These are phyloP conservation scores for Volvariella surrecta DNA, from an alignment of 1,284 basidiomycete species.

Conservation along the genomic window DNA sequence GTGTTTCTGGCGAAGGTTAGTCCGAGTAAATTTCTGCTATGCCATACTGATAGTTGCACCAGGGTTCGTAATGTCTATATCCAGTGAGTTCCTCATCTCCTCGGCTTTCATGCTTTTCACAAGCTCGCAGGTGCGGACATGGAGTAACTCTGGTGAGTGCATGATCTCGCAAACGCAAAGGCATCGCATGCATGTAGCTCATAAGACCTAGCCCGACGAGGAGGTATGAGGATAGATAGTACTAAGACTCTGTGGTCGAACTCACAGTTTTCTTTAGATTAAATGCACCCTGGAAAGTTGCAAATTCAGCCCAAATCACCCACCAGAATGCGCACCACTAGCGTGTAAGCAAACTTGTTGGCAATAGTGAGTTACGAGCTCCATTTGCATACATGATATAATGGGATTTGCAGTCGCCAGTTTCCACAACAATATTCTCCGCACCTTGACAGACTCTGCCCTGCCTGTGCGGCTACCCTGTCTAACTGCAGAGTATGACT, in stretches of 20 bases:
- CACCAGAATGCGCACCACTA: slow-evolving; percentile 38
- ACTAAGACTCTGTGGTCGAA: slow-evolving; percentile 1
- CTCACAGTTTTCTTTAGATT: slow-evolving; percentile 33
- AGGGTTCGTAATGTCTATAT: slow-evolving; percentile 47
- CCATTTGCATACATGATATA: slow-evolving; percentile 13
- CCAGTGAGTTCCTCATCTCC: slow-evolving; percentile 22
- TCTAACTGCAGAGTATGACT: slow-evolving; percentile 17
- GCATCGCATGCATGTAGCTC: too few relatives aligned
- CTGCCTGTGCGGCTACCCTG: slow-evolving; percentile 18
- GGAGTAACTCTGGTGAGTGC: slow-evolving; percentile 41
- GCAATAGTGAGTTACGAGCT: slow-evolving; percentile 52
- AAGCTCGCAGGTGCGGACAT: slow-evolving; percentile 45
- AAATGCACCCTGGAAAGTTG: slow-evolving; percentile 51
- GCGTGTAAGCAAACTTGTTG: slow-evolving; percentile 51
- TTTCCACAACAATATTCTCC: slow-evolving; percentile 61
- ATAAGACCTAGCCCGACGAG: slow-evolving; percentile 42
- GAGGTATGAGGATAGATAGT: slow-evolving; percentile 33
- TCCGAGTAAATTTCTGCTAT: too few relatives aligned
- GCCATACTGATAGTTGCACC: not conserved
- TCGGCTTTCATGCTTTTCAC: slow-evolving; percentile 8
- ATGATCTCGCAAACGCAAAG: too few relatives aligned
- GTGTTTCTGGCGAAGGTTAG: slow-evolving; percentile 23
- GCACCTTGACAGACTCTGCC: slow-evolving; percentile 39
- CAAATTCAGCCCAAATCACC: slow-evolving; percentile 58
- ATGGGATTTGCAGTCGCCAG: slow-evolving; percentile 36